phyloP scores from a whole-genome alignment of 2,329 filamentous ascomycete species.

The Tolypocladium album region DNA sequence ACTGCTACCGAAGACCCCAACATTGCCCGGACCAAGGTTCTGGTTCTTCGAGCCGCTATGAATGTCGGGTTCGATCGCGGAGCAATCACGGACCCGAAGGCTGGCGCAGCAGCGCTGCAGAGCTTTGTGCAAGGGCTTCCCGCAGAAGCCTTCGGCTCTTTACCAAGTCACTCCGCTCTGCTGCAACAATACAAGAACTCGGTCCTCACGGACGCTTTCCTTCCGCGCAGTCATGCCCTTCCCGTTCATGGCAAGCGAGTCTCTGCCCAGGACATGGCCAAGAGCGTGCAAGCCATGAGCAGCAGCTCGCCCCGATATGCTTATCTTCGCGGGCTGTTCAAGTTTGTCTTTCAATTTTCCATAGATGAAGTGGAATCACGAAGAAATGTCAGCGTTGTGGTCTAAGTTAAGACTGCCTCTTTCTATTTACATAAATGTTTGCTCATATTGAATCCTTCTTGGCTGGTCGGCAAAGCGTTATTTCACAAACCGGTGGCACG shows the following conservation, averaged over 20 bases:
- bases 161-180: slow-evolving; percentile 58
- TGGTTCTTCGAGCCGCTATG: slow-evolving; percentile 77
- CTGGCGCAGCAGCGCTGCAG: slow-evolving; percentile 47
- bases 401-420: slow-evolving; percentile 24
- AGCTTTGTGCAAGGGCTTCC: slow-evolving; percentile 68
- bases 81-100: slow-evolving; percentile 30
- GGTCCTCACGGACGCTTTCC: slow-evolving; percentile 58
- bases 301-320: slow-evolving; percentile 56
- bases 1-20: slow-evolving; percentile 64
- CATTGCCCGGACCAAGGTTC: slow-evolving; percentile 63
- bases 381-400: slow-evolving; percentile 51
- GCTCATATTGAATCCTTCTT: not conserved
- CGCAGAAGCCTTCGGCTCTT: slow-evolving; percentile 65
- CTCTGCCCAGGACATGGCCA: slow-evolving; percentile 65
- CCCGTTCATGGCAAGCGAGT: slow-evolving; percentile 49
- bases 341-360: slow-evolving; percentile 74
- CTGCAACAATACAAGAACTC: slow-evolving; percentile 73
- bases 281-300: slow-evolving; percentile 67
- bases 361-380: slow-evolving; percentile 64
- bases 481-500: not conserved
- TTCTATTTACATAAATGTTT: not conserved
- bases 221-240: slow-evolving; percentile 27
- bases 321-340: slow-evolving; percentile 75
- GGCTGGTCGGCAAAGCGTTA: not conserved
- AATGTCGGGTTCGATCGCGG: slow-evolving; percentile 70